Base-by-base conservation (phyloP, 345 rosid genomes). In the Syzygium aromaticum region DNA sequence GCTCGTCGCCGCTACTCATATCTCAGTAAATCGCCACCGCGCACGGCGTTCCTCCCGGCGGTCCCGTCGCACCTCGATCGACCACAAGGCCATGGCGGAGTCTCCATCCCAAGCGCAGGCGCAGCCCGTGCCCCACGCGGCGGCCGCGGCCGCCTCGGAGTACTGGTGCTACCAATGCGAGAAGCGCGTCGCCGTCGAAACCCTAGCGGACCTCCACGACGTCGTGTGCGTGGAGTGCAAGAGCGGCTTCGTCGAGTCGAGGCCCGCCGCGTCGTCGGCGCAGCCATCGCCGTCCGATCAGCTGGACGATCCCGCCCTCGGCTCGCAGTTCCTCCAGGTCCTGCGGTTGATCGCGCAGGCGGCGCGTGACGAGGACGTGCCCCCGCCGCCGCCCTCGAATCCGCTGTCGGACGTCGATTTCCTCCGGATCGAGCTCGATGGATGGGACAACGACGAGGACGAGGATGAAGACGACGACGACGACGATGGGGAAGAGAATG, bases 271-370 rank as follows among this genome's bases (percentile, higher is more conserved):
- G 63, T 82, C 86, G 64, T 54, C 84, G 77, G 85, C 80, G 87
- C 91, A 96, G 98, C 98, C 98, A 94, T 88, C 96, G 99, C 90
- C 95, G 98, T 89, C 98, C 99, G 88, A 98, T 98, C 90, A 97
- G 89, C 91, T 97, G 99, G 90, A 96, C 95, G 91, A 73, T 73
- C 80, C 80, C 80, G 80, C 80, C 80, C 80, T 73, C 80, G 49
- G 80, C 80, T 33, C 80, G 23, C 80, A 73, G 80, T 73, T 73
- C 80, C 25, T 73, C 46, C 80, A 73, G 80, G 80, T 73, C 80
- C 49, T 73, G 80, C 95, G 96, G 16, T 63, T 95, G 84, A 84
- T 94, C 78, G 92, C 93, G 10, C 94, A 91, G 88, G 91, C 92
- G 12, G 89, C 92, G 88, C 93, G 92, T 64, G 95, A 92, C 2